Evolutionary conservation across 2,329 filamentous ascomycete species (phyloP), one percentile per base, ranked within the genome.

Genomic region (Hirsutella thompsonii): DNA sequence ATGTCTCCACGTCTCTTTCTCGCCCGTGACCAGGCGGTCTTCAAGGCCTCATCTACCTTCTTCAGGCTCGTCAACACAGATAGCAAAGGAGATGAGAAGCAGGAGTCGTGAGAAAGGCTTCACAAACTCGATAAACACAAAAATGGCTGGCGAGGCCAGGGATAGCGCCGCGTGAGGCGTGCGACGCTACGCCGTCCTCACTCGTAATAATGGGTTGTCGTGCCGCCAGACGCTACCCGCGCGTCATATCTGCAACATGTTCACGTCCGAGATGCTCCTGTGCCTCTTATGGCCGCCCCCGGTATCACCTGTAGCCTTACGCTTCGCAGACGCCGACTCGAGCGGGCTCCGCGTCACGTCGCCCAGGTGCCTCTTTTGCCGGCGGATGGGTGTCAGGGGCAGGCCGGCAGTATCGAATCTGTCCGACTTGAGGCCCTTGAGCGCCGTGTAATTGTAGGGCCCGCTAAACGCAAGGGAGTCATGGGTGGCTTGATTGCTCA

Each of bases 371-470:
- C 61, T 66, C 60, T 73, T 77, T 34, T 72, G 70, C 45, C 77
- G 74, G 39, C 80, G 72, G 37, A 75, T 66, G 2, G 81, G 81
- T 3, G 81, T 83, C 45, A 84, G 72, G n/a, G 80, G 79, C 2
- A 76, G 71, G 32, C 76, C 75, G 32, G 78, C 79, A 28, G 77
- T 79, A 43, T 72, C 71, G 47, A 83, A 72, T 43, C 80, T 72
- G 48, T 80, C 80, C 40, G 72, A 71, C 54, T 80, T 78, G 53
- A 82, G 73, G 38, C 77, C 77, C 42, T 72, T 69, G 35, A 81
- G 64, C 2, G 75, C 73, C 34, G 76, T 72, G 60, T 73, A 63
- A 55, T 76, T 68, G 59, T 79, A 72, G 6, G 74, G 70, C 39
- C 72, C 66, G 40, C 76, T 71, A 56, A 81, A 76, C 38, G 74